These are phyloP conservation scores for Ophiostoma fasciatum DNA, from an alignment of 2,329 filamentous ascomycete species.

Conservation along the genomic window DNA sequence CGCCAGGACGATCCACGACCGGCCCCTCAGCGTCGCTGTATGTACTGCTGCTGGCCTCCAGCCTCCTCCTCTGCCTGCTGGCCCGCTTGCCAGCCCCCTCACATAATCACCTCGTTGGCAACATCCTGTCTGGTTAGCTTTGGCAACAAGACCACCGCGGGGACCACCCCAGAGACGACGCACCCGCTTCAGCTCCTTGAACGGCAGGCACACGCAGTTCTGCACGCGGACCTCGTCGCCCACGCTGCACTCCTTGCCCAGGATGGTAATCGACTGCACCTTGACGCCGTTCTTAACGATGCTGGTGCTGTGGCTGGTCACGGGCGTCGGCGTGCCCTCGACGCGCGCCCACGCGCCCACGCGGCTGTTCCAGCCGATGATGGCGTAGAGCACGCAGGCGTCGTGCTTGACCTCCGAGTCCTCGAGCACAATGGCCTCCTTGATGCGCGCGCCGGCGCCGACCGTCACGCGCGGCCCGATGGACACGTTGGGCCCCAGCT, in stretches of 20 bases:
- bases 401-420: conserved; percentile 95
- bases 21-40: too few species aligned
- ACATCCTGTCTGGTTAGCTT: conserved; percentile 47
- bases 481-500: conserved; percentile 92
- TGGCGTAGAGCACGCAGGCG: conserved; percentile 86
- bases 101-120: conserved; percentile 85
- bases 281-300: conserved; percentile 97
- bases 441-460: conserved; percentile 78
- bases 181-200: conserved; percentile 95
- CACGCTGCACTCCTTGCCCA: conserved; percentile 91
- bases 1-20: too few species aligned
- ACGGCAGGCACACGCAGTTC: conserved; percentile 94
- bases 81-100: too few species aligned
- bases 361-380: conserved; percentile 92
- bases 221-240: conserved; percentile 91
- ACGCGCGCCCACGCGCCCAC: conserved; percentile 97
- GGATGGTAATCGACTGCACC: conserved; percentile 94
- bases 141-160: too few species aligned
- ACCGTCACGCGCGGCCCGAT: conserved; percentile 80
- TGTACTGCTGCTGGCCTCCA: too few species aligned
- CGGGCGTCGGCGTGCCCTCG: conserved; percentile 81
- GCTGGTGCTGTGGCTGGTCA: conserved; percentile 79
- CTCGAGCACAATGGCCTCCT: conserved; percentile 91
- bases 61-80: too few species aligned
- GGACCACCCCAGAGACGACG: too few species aligned